Base-by-base conservation (phyloP, 2,329 filamentous ascomycete genomes). In the Aureobasidium melanogenum region DNA sequence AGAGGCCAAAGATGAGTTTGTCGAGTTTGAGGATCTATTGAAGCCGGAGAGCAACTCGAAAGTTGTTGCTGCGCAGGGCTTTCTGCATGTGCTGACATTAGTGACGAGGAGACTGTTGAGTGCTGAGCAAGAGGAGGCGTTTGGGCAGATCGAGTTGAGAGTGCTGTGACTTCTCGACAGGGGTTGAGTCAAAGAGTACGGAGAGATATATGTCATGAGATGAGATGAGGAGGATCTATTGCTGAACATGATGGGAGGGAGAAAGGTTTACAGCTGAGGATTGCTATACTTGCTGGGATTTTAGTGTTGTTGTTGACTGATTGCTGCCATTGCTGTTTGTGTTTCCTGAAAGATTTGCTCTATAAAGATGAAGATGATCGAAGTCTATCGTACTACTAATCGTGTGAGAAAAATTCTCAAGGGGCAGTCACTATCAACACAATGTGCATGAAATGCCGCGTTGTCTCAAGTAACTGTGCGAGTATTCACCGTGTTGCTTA, bases 81-180 rank as follows among this genome's bases (percentile, higher is more conserved):
- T 90, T 69, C 84, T 88, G 74, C 88, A 94, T 70, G 79, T 89
- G 2, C 80, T 95, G 15, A 79, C 82, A 12, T 79, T 94, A 46
- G 86, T 84, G 3, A 72, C 71, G 34, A 76, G 76, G 66, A 72
- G 72, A 10, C 64, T 79, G 62, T 65, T 80, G 62, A 70, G 74
- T 19, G 84, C 92, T 5, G 73, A 81, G 64, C 91, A 96, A 73
- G 73, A 72, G 3, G 70, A 75, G 38, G 67, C 69, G 0, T 80
- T 77, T 19, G 41, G 30, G 22, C 41, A 8, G 30, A 57, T 57
- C 28, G 41, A 46, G 54, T 46, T 57, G 54, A 46, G 54, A 5
- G 52, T 44, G 10, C 36, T 38, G 48, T 51, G 19, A 51, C 4
- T 6, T 36, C 12, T 36, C 32, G 5, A 14, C 5, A 1, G 24